Conservation (phyloP, 208 protist species). For the Crithidia sp. region DNA sequence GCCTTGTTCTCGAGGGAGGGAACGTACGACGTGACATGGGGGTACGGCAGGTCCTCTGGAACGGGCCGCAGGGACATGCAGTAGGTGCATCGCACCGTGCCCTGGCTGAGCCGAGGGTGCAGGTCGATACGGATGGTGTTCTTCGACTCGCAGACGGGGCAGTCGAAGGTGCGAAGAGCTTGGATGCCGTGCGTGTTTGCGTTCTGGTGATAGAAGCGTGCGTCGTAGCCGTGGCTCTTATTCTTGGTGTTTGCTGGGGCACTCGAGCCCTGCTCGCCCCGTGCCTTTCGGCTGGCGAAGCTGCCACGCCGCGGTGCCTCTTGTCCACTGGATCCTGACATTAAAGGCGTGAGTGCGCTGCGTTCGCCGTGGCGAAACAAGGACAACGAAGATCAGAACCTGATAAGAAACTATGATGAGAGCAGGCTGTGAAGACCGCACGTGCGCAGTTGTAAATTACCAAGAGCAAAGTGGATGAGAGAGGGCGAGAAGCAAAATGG, state of each 20-base stretch:
- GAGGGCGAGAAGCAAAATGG: too few relatives aligned
- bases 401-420: too few relatives aligned
- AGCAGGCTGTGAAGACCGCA: too few relatives aligned
- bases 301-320: constrained; percentile 7
- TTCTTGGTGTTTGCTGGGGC: constrained; percentile 5
- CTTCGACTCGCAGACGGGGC: constrained; percentile 75
- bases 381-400: neutral
- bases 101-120: constrained; percentile 47
- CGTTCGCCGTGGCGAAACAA: neutral
- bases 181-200: constrained; percentile 59
- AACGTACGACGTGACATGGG: constrained; percentile 58
- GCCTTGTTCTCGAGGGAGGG: constrained; percentile 83
- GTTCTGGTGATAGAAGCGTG: constrained; percentile 62
- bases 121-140: constrained; percentile 75
- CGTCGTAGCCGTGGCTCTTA: constrained; percentile 48
- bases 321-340: constrained; percentile 18
- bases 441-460: too few relatives aligned
- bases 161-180: constrained; percentile 75
- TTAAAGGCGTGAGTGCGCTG: too few relatives aligned
- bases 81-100: constrained; percentile 73
- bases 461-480: too few relatives aligned
- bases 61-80: constrained; percentile 62
- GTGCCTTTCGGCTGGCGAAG: constrained; percentile 28
- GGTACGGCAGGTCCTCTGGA: constrained; percentile 77
- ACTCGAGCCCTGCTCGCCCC: constrained; percentile 15